A percentile compares a stretch with the other conserved stretches of the same genome.
Conservation (phyloP, 1,139 yeast species). For the Spathaspora sp. region DNA sequence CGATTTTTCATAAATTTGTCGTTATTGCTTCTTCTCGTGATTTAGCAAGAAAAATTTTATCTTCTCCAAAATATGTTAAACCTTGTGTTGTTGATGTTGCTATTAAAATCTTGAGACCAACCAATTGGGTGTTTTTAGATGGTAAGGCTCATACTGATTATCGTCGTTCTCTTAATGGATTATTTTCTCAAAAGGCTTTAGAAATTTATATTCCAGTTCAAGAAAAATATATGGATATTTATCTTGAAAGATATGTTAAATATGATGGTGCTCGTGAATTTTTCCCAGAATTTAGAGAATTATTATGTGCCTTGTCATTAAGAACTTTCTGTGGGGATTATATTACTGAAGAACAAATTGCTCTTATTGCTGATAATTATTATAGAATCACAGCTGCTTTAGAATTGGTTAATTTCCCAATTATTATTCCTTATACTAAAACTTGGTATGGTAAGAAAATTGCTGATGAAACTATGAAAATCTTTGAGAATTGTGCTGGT, state of each 20-base stretch:
- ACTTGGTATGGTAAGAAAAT: slow-evolving; percentile 96
- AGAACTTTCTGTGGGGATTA: slow-evolving; percentile 95
- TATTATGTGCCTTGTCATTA: slow-evolving; percentile 90
- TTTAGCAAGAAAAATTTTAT: slow-evolving; percentile 83
- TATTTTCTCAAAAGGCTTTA: slow-evolving; percentile 82
- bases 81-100: slow-evolving; percentile 99
- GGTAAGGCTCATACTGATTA: slow-evolving; percentile 95
- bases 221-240: slow-evolving; percentile 79
- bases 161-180: slow-evolving; percentile 84
- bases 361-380: slow-evolving; percentile 86
- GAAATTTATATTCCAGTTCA: slow-evolving; percentile 80
- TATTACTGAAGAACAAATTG: slow-evolving; percentile 86
- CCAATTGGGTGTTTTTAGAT: slow-evolving; percentile 96
- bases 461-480: slow-evolving; percentile 91
- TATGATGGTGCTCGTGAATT: slow-evolving; percentile 66
- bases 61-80: slow-evolving; percentile 82
- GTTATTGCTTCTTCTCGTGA: slow-evolving; percentile 92
- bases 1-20: slow-evolving; percentile 96
- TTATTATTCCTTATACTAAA: slow-evolving; percentile 90
- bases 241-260: slow-evolving; percentile 65
- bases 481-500: slow-evolving; percentile 84
- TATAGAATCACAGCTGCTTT: slow-evolving; percentile 90
- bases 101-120: slow-evolving; percentile 83
- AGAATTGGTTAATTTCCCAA: slow-evolving; percentile 96
- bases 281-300: slow-evolving; percentile 93